Conservation (phyloP, 257 asterid genomes). For the Henckelia pumila region DNA sequence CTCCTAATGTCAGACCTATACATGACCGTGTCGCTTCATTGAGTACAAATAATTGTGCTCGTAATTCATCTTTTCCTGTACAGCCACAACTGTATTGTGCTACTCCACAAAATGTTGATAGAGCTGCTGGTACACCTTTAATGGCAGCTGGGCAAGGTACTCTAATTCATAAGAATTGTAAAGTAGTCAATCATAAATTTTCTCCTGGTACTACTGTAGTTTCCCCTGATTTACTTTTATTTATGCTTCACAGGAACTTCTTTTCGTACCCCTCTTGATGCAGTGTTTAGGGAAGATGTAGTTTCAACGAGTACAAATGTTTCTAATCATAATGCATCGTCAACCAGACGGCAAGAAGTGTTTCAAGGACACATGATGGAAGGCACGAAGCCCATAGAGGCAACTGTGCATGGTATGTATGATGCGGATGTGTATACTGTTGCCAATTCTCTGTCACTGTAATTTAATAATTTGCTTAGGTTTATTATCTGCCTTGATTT, state of each 20-base stretch:
- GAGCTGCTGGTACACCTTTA: constrained; percentile 27
- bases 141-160: constrained; percentile 34
- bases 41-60: neutral
- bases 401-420: constrained; percentile 30
- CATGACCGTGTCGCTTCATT: neutral
- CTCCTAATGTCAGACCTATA: neutral
- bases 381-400: constrained; percentile 20
- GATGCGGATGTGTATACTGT: neutral
- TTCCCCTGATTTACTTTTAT: constrained; percentile 18
- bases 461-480: constrained; percentile 13
- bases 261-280: constrained; percentile 23
- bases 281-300: constrained; percentile 29
- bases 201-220: constrained; percentile 10
- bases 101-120: constrained; percentile 25
- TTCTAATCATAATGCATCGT: constrained; percentile 29
- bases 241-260: constrained; percentile 32
- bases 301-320: constrained; percentile 34
- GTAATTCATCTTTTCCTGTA: neutral
- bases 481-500: constrained; percentile 4
- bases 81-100: constrained; percentile 25
- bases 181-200: no score
- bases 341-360: constrained; percentile 26
- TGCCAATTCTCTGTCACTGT: neutral
- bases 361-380: constrained; percentile 24
- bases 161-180: neutral